Evolutionary conservation across 2,329 filamentous ascomycete genomes (phyloP).

Genomic region (Penicillium sp.): DNA sequence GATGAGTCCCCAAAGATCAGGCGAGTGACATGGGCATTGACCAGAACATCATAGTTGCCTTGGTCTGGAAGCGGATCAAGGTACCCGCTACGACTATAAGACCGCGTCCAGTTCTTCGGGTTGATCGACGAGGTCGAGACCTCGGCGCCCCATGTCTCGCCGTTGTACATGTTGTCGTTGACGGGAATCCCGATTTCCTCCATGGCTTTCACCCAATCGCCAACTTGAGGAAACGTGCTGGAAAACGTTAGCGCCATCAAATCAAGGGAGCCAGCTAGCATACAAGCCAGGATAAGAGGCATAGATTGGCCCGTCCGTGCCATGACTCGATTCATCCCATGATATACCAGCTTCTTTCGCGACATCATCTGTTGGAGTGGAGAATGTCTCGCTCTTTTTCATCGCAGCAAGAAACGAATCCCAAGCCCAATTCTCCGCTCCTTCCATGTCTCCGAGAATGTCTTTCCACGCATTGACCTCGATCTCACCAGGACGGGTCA

Average conservation of each 20-base stretch:
- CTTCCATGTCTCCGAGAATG: slow-evolving; percentile 32
- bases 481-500: slow-evolving; percentile 31
- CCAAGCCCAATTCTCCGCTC: slow-evolving; percentile 34
- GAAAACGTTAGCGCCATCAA: slow-evolving; percentile 7
- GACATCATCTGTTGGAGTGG: slow-evolving; percentile 16
- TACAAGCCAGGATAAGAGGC: slow-evolving; percentile 27
- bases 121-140: slow-evolving; percentile 34
- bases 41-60: slow-evolving; percentile 31
- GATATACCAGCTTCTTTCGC: slow-evolving; percentile 21
- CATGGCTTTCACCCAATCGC: slow-evolving; percentile 21
- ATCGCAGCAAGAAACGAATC: slow-evolving; percentile 32
- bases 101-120: slow-evolving; percentile 33
- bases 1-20: slow-evolving; percentile 28
- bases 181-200: slow-evolving; percentile 23
- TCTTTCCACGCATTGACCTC: slow-evolving; percentile 33
- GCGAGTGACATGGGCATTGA: slow-evolving; percentile 29
- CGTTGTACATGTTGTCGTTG: slow-evolving; percentile 29
- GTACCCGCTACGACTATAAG: slow-evolving; percentile 34
- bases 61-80: slow-evolving; percentile 31
- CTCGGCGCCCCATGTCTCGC: slow-evolving; percentile 29
- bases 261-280: not conserved
- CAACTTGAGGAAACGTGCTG: slow-evolving; percentile 29
- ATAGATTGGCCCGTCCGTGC: slow-evolving; percentile 23
- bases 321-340: slow-evolving; percentile 21
- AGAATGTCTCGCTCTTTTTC: slow-evolving; percentile 29